phyloP scores from a whole-genome alignment of 805 yeast genomes.

The Clavispora carvajalis region DNA sequence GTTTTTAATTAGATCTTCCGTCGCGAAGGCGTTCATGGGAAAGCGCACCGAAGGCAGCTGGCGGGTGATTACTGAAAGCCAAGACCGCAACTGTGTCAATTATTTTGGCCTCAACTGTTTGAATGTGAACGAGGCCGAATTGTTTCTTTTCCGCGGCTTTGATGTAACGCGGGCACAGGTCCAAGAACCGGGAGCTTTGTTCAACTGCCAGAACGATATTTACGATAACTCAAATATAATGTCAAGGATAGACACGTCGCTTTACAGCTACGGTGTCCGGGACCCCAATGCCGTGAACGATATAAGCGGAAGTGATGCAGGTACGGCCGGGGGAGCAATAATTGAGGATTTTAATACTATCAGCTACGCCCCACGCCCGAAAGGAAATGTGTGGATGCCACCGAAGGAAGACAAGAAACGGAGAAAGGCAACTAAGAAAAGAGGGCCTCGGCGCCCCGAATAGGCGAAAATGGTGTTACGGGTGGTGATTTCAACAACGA shows the following conservation, averaged over 20 bases:
- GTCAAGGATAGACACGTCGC: slow-evolving; percentile 11
- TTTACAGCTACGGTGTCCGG: slow-evolving; percentile 9
- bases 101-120: slow-evolving; percentile 51
- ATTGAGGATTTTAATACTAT: slow-evolving; percentile 14
- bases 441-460: too few species aligned
- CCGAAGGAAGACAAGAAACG: neutral
- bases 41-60: slow-evolving; percentile 35
- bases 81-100: slow-evolving; percentile 48
- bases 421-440: neutral
- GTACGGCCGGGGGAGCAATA: slow-evolving; percentile 7
- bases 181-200: slow-evolving; percentile 25
- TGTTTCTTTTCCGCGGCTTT: slow-evolving; percentile 30
- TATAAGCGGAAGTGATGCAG: too few species aligned
- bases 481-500: too few species aligned
- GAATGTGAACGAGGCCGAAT: slow-evolving; percentile 48
- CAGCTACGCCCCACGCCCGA: slow-evolving; percentile 12
- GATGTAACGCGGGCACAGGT: slow-evolving; percentile 26
- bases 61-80: slow-evolving; percentile 61
- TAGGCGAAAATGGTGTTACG: too few species aligned
- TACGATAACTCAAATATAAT: slow-evolving; percentile 10
- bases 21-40: slow-evolving; percentile 47
- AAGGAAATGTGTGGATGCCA: slow-evolving; percentile 1
- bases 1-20: slow-evolving; percentile 50
- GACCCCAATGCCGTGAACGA: too few species aligned
- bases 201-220: slow-evolving; percentile 10